Conservation (phyloP, 257 asterid species). For the Catharanthus roseus region DNA sequence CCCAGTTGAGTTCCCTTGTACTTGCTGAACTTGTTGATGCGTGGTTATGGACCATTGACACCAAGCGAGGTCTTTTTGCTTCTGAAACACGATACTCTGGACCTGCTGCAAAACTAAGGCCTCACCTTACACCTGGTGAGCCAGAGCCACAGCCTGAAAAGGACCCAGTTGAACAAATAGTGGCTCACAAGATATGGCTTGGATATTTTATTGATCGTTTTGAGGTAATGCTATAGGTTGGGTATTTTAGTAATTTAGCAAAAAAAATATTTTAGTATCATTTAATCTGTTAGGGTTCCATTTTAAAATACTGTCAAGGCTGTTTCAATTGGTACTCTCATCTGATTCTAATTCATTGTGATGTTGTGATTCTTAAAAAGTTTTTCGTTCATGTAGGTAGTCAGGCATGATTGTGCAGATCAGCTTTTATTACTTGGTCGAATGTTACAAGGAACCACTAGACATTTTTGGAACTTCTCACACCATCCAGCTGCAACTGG, state of each 20-base stretch:
- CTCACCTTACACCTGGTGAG: constrained; percentile 96
- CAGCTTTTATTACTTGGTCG: constrained; percentile 93
- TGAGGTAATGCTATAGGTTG: constrained; percentile 53
- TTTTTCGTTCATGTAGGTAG: constrained; percentile 49
- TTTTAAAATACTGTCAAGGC: neutral
- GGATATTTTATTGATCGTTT: constrained; percentile 93
- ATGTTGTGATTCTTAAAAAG: neutral
- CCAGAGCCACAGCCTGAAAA: constrained; percentile 73
- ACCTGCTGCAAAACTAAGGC: constrained; percentile 95
- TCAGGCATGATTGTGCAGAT: constrained; percentile 85
- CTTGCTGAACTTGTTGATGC: constrained; percentile 99
- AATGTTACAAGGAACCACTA: constrained; percentile 91
- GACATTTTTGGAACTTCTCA: constrained; percentile 78
- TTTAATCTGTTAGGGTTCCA: neutral
- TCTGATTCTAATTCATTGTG: constrained; percentile 8
- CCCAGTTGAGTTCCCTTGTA: constrained; percentile 87
- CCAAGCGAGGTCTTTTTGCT: constrained; percentile 95
- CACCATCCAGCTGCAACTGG: constrained; percentile 94
- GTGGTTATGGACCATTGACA: constrained; percentile 98
- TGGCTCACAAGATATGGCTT: constrained; percentile 98
- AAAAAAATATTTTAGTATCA: no score
- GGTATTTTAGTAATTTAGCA: no score
- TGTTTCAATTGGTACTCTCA: constrained; percentile 10
- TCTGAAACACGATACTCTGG: constrained; percentile 73
- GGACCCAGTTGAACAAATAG: constrained; percentile 86